These are phyloP conservation scores for Rhodamnia argentea DNA, from an alignment of 345 rosid species.

Conservation along the genomic window DNA sequence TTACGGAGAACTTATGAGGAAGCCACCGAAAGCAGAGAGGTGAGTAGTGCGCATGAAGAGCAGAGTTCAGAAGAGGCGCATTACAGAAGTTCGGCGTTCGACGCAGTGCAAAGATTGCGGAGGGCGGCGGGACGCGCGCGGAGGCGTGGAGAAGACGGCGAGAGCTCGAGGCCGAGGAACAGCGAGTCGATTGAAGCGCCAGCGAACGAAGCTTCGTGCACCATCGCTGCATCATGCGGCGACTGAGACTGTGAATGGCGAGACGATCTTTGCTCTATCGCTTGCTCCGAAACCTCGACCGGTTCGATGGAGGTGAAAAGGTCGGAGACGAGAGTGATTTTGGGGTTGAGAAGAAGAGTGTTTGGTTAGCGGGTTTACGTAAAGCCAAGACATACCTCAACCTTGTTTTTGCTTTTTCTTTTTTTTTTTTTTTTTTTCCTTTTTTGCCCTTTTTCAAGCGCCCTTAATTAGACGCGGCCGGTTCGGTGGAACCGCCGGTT, in stretches of 20 bases:
- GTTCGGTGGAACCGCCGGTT: too few species aligned
- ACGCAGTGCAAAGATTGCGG: constrained; percentile 8
- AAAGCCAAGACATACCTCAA: neutral
- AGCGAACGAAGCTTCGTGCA: constrained; percentile 48
- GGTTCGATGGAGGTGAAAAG: neutral
- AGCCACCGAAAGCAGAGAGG: constrained; percentile 10
- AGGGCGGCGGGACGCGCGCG: neutral
- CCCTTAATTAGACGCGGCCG: too few species aligned
- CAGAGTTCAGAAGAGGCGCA: constrained; percentile 2
- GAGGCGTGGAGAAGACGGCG: constrained; percentile 9
- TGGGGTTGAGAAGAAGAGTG: neutral
- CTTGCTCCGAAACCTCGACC: neutral
- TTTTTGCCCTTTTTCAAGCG: too few species aligned
- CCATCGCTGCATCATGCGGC: constrained; percentile 50
- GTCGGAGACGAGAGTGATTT: neutral
- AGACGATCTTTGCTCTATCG: neutral
- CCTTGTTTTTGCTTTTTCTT: too few species aligned
- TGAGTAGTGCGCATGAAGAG: neutral
- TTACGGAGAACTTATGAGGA: constrained; percentile 9
- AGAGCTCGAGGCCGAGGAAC: constrained; percentile 24
- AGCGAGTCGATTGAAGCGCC: constrained; percentile 11
- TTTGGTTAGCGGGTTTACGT: neutral
- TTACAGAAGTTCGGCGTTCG: constrained; percentile 1
- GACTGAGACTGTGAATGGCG: neutral
- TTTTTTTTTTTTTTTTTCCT: too few species aligned